These are phyloP conservation scores for Chlamydomonas sp. DNA, from an alignment of 139 green algal genomes.

Conservation along the genomic window DNA sequence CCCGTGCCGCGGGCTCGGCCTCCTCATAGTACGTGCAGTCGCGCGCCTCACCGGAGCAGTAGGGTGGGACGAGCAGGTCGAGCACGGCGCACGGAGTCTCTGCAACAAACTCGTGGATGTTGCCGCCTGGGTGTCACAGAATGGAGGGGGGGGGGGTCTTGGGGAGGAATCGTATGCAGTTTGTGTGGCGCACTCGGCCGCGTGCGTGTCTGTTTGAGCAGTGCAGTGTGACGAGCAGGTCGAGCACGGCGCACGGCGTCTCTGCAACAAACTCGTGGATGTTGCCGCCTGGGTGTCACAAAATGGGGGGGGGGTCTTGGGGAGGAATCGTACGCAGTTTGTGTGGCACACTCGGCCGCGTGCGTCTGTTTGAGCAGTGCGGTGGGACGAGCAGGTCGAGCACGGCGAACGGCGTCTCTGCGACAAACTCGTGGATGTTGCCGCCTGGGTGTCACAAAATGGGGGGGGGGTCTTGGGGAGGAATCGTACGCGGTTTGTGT, in stretches of 20 bases:
- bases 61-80: conserved; percentile 85
- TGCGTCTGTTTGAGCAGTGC: too few species aligned
- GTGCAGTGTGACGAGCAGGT: conserved; percentile 86
- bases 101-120: conserved; percentile 85
- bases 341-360: too few species aligned
- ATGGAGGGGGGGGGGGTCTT: too few species aligned
- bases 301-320: too few species aligned
- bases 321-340: too few species aligned
- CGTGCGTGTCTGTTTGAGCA: not conserved
- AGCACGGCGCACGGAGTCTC: conserved; percentile 78
- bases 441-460: too few species aligned
- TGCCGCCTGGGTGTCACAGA: conserved; percentile 55
- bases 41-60: conserved; percentile 28
- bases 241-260: conserved; percentile 77
- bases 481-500: too few species aligned
- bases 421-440: conserved; percentile 88
- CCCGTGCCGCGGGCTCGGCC: not conserved
- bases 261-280: conserved; percentile 84
- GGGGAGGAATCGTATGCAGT: not conserved
- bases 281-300: conserved; percentile 76
- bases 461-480: too few species aligned
- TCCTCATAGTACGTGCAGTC: conserved; percentile 10
- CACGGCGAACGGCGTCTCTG: conserved; percentile 74
- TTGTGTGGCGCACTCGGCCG: not conserved
- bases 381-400: conserved; percentile 86